These are phyloP conservation scores for Grosmannia serpens DNA, from an alignment of 2,329 filamentous ascomycete genomes.

Conservation along the genomic window DNA sequence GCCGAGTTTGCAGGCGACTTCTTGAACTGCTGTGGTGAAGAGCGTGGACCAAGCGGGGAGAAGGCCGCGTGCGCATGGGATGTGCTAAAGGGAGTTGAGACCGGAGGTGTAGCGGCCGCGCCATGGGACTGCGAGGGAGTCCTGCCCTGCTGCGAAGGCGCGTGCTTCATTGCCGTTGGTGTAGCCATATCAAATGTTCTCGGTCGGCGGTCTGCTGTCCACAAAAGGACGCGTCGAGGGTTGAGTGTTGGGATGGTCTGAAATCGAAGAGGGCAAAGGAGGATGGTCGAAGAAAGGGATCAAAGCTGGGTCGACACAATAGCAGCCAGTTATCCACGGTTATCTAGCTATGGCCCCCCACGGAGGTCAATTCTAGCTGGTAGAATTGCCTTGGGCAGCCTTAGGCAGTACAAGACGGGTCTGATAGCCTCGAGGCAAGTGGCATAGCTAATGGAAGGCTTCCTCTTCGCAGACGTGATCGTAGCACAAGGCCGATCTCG, in stretches of 20 bases:
- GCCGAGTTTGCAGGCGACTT: slow-evolving; percentile 47
- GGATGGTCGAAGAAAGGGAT: not conserved
- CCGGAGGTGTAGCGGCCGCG: slow-evolving; percentile 49
- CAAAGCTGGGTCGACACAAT: not conserved
- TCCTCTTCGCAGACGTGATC: too few species aligned
- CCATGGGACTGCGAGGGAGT: slow-evolving; percentile 34
- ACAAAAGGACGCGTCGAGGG: too few species aligned
- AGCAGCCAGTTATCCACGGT: not conserved
- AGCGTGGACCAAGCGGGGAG: slow-evolving; percentile 44
- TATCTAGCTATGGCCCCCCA: not conserved
- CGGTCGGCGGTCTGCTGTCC: not conserved
- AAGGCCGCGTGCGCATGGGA: slow-evolving; percentile 45
- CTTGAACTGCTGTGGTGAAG: slow-evolving; percentile 53
- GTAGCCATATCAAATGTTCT: slow-evolving; percentile 29
- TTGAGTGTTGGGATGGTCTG: not conserved
- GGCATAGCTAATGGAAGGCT: not conserved
- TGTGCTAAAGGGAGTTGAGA: slow-evolving; percentile 52
- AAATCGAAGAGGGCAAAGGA: not conserved
- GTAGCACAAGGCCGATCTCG: not conserved
- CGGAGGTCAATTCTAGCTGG: not conserved
- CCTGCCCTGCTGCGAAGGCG: slow-evolving; percentile 37
- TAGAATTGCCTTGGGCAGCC: not conserved
- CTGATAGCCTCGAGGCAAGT: not conserved
- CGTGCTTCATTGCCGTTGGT: slow-evolving; percentile 37
- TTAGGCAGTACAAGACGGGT: not conserved